These are phyloP conservation scores for Metschnikowia peoriensis DNA, from an alignment of 805 yeast species.

Conservation along the genomic window DNA sequence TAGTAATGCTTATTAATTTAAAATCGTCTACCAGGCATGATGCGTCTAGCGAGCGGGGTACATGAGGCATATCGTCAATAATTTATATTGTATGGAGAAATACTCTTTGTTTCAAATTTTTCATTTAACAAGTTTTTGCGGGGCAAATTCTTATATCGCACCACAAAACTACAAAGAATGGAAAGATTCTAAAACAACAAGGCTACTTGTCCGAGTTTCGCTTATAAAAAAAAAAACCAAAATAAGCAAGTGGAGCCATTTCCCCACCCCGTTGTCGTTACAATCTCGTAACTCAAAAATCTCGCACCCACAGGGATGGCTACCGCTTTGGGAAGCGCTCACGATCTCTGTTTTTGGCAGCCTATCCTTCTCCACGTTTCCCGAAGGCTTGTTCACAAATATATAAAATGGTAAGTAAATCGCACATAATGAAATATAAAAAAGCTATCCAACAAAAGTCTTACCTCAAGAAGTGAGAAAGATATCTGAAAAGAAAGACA, in stretches of 20 bases:
- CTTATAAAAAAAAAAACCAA: not conserved
- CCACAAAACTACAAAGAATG: not conserved
- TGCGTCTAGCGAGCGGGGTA: no score
- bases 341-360: slow-evolving; percentile 3
- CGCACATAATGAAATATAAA: not conserved
- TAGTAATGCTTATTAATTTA: no score
- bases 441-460: not conserved
- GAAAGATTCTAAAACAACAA: not conserved
- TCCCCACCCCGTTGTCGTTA: not conserved
- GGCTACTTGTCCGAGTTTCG: no score
- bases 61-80: no score
- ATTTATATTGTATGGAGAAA: no score
- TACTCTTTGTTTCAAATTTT: not conserved
- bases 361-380: not conserved
- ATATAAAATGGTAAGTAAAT: not conserved
- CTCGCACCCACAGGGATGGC: not conserved
- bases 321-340: slow-evolving; percentile 5
- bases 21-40: no score
- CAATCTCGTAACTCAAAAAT: no score
- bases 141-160: not conserved
- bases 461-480: no score
- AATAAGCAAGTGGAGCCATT: not conserved
- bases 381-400: not conserved
- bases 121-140: not conserved
- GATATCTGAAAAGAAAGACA: no score